Evolutionary conservation across 2,329 filamentous ascomycete species (phyloP), one percentile per base, ranked within the genome.

Genomic region (Fulvia fulva): DNA sequence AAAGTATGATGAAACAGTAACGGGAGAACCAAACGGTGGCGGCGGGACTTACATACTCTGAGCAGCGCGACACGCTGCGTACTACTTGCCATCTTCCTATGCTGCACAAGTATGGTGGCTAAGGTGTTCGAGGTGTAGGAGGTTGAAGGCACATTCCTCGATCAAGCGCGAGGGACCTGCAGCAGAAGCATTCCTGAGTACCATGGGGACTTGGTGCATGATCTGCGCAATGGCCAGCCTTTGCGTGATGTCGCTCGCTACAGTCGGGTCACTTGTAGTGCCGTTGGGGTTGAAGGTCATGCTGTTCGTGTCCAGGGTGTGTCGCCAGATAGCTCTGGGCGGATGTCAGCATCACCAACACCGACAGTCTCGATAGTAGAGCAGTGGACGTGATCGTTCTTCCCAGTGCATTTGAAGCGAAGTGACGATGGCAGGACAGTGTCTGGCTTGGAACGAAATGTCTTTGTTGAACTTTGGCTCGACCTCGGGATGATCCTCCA

Each of bases 131-230:
- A 52, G 52, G 56, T 43, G 58, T 37, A 55, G 52, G 53, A 57
- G 58, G 57, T 52, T 25, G 55, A 56, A 50, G 25, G 28, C 52
- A 55, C 61, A 63, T 63, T 63, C 61, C 56, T 60, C 56, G 43
- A 21, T n/a, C n/a, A 14, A 45, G 14, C n/a, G 44, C 47, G 52
- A n/a, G n/a, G n/a, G n/a, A n/a, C 52, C 41, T 44, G 16, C 34
- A 34, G 37, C 21, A 49, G 51, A 14, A 43, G 51, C 62, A 62
- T 64, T 62, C 62, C 62, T 46, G 28, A 32, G 9, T 25, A 21
- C 47, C 47, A 50, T 32, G 26, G 25, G 25, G 32, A 28, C 25
- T 16, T 49, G n/a, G 25, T 1, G 47, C 47, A n/a, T 50, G 19
- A 47, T 47, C 19, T 47, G 5, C 45, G 41, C 32, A 16, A 37